Conservation (phyloP, 768 basidiomycete genomes). For the Tulasnella sp. region DNA sequence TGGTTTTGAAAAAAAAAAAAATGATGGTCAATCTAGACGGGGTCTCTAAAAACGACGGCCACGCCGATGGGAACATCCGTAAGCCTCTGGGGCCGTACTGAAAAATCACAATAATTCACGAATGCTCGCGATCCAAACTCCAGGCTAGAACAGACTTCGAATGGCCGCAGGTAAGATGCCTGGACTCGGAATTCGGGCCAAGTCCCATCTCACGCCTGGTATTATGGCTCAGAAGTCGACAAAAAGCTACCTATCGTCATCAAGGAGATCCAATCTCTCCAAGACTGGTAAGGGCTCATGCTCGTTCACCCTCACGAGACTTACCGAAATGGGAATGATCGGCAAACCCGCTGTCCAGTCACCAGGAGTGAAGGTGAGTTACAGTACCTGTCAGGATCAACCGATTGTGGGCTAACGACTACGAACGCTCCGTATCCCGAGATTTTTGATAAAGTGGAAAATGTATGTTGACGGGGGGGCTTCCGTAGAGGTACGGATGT, state of each 20-base stretch:
- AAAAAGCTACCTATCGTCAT: slow-evolving; percentile 33
- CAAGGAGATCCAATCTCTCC: slow-evolving; percentile 35
- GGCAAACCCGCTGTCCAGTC: slow-evolving; percentile 55
- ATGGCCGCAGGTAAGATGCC: slow-evolving; percentile 10
- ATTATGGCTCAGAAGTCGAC: slow-evolving; percentile 28
- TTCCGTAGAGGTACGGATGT: slow-evolving; percentile 39
- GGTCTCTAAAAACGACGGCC: slow-evolving; percentile 4
- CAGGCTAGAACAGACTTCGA: slow-evolving; percentile 15
- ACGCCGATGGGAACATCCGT: slow-evolving; percentile 10
- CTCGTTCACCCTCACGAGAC: neutral
- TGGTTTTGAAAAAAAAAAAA: too few relatives aligned
- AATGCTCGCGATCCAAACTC: too few relatives aligned
- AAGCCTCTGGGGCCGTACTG: neutral
- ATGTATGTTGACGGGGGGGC: slow-evolving; percentile 39
- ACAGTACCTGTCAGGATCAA: neutral
- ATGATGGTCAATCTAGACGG: slow-evolving; percentile 2
- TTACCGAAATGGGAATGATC: neutral
- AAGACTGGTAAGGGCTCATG: slow-evolving; percentile 28
- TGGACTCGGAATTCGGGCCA: too few relatives aligned
- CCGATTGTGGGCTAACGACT: neutral
- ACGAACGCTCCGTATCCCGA: slow-evolving; percentile 23
- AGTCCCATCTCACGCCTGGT: neutral
- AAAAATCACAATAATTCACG: neutral
- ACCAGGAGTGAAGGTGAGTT: slow-evolving; percentile 46
- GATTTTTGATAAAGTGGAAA: slow-evolving; percentile 31